Percentiles rank a stretch among this genome's conserved stretches.
phyloP scores from a whole-genome alignment of 805 yeast species.

The Jamesozyma piceae region DNA sequence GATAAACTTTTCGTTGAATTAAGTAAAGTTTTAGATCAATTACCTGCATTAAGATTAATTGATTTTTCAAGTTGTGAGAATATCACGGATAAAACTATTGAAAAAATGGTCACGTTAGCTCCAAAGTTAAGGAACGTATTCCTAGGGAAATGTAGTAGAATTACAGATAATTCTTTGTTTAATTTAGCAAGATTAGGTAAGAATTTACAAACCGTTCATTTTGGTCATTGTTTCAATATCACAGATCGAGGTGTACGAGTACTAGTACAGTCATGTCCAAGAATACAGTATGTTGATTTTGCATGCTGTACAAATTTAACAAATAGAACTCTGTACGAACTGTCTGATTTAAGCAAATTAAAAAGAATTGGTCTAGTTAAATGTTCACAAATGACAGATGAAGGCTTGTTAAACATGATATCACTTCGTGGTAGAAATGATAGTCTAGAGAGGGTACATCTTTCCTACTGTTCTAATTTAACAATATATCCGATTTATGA shows the following conservation, averaged over 20 bases:
- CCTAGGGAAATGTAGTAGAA: slow-evolving; percentile 76
- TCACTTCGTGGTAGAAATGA: slow-evolving; percentile 63
- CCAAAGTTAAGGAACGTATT: slow-evolving; percentile 84
- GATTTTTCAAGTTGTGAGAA: slow-evolving; percentile 79
- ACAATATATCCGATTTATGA: slow-evolving; percentile 69
- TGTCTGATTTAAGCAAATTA: slow-evolving; percentile 67
- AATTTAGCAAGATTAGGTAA: slow-evolving; percentile 67
- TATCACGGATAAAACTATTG: slow-evolving; percentile 72
- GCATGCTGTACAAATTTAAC: slow-evolving; percentile 91
- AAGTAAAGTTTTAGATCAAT: slow-evolving; percentile 26
- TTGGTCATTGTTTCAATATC: slow-evolving; percentile 86
- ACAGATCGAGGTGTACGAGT: slow-evolving; percentile 81
- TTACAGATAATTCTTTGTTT: slow-evolving; percentile 72
- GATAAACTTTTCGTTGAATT: slow-evolving; percentile 47
- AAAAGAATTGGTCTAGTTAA: slow-evolving; percentile 90
- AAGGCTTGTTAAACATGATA: slow-evolving; percentile 62
- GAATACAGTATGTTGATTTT: slow-evolving; percentile 85
- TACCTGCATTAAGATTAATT: slow-evolving; percentile 63
- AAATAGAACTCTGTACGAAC: slow-evolving; percentile 66
- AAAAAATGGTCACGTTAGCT: slow-evolving; percentile 60
- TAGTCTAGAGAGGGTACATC: slow-evolving; percentile 83
- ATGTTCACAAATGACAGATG: slow-evolving; percentile 79
- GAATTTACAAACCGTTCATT: slow-evolving; percentile 77
- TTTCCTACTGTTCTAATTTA: slow-evolving; percentile 79
- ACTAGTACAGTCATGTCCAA: slow-evolving; percentile 65